Base-by-base conservation (phyloP, 768 basidiomycete species). In the Polyporus arcularius region DNA sequence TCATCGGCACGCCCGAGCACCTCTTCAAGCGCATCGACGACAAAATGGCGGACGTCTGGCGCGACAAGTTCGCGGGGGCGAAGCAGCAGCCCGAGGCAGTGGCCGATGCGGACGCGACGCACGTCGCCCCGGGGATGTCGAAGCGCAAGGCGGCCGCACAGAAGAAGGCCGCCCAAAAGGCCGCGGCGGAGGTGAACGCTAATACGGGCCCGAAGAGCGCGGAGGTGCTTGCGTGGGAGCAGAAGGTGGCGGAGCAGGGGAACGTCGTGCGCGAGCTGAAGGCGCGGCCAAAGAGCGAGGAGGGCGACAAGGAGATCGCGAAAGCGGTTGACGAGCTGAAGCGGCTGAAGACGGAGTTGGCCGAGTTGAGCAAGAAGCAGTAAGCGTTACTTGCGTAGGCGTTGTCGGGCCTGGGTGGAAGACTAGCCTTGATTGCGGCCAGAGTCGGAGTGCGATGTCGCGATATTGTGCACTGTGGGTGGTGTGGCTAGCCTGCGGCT, bases 1-100 rank as follows among this genome's bases (percentile, higher is more conserved):
- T 75, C 28, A 87, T 98, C 56, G 92, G 93, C 50, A 85, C 82
- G 60, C 92, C 97, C 4, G 92, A 84, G 48, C 90, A 98, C 74
- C 75, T 99, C 62, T 99, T 99, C 80, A 92, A 89, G 76, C 89
- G 86, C 73, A 97, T 99, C 61, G 94, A 97, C 60, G 92, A 96
- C 68, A 88, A 84, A 70, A 89, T 88, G 88, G 88, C 87, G 28
- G 89, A 94, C 32, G 81, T 84, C 6, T 98, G 90, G 89, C 82
- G 88, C 66, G 74, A 74, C 49, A 85, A 85, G 72, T 99, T 95
- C 67, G 89, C 89, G 3, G 96, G 96, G 2, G 75, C 70, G 56
- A 78, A 55, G 65, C 72, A 57, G 67, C 77, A 69, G 26, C 6
- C 26, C 71, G 11, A 73, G 71, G 42, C 74, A 71, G 66, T 72